Evolutionary conservation across 2,329 filamentous ascomycete species (phyloP), one percentile per base, ranked within the genome.

Genomic region (Fusarium devonianum): DNA sequence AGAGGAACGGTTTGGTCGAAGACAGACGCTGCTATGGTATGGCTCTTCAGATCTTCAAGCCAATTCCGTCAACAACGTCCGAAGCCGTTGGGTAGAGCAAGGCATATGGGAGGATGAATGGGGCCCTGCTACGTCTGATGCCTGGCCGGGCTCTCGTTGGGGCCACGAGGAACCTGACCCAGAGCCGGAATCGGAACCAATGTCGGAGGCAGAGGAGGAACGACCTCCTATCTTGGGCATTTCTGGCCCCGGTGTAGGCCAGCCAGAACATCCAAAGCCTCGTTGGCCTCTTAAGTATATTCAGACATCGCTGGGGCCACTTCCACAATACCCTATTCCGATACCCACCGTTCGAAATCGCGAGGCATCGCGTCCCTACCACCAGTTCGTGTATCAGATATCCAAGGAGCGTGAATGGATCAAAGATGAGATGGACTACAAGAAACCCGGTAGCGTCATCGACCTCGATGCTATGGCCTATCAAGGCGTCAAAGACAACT

Each of bases 301-400:
- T 14, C 13, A 26, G 22, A 28, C 10, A 17, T 14, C 3, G 17
- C 7, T 17, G 19, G 34, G 35, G 17, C n/a, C 12, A 14, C 3
- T 33, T 26, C n/a, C 34, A 12, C 13, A 18, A 16, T 32, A 25
- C 34, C 18, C 7, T 17, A 30, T 30, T 16, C 49, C 49, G 23
- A 17, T 12, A 18, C 44, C 39, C 13, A 40, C 28, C 21, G 19
- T 49, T 34, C 34, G 23, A 22, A 21, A 49, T 13, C 38, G 33
- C n/a, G 51, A 57, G 13, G 45, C 42, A 12, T 62, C 56, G 14
- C 56, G 58, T 6, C 58, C 56, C 12, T 50, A 39, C 19, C 26
- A 23, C 9, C 53, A 62, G 25, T 62, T 62, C 26, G 7, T 46
- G 17, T 47, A 49, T 35, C 56, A 62, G 34, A 26, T 58, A 7